Evolutionary conservation across 192 early-diverging fungal genomes (phyloP), one percentile per base, ranked within the genome.

Genomic region (Endogone sp.): DNA sequence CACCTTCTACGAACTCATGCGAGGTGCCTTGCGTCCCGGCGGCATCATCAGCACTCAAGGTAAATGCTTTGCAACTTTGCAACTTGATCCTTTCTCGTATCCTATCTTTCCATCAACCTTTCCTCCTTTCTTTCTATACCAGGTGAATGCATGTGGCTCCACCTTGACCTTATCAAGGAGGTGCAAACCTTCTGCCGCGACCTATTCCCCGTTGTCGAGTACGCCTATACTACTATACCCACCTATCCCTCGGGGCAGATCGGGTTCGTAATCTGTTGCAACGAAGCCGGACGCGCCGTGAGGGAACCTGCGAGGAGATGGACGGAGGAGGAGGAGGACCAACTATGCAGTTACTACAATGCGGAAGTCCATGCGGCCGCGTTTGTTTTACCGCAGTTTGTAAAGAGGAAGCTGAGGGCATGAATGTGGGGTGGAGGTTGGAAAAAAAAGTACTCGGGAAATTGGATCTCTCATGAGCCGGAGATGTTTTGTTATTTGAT

Each of bases 221-320:
- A 99, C 74, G 95, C 95, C 27, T 97, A 91, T 84, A 90, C 90
- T 29, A 91, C 90, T 55, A 93, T 99, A 72, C 98, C 98, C 62
- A 99, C 96, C 22, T 99, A 99, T 81, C 96, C 98, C 54, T 91
- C 89, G 73, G 98, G 98, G 56, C 94, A 97, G 79, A 99, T 99
- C 80, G 98, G 98, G 66, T 93, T 93, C 70, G 87, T 98, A 71
- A 75, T 99, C 64, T 96, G 94, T 83, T 90, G 90, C 84, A 97
- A 95, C 85, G 87, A 94, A 71, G 75, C 81, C 58, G 81, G 85
- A 21, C 76, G 85, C 32, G 85, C 91, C 77, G 77, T 99, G 67
- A 83, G 81, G 70, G 83, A 84, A 76, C 97, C 97, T 21, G 65
- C 91, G 66, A 91, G 96, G 55, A 73, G 77, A 64, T 90, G 90